A percentile compares a stretch with the other conserved stretches of the same genome.
These are phyloP conservation scores for Pharus latifolius DNA, from an alignment of 176 grass and related monocot genomes.

Conservation along the genomic window DNA sequence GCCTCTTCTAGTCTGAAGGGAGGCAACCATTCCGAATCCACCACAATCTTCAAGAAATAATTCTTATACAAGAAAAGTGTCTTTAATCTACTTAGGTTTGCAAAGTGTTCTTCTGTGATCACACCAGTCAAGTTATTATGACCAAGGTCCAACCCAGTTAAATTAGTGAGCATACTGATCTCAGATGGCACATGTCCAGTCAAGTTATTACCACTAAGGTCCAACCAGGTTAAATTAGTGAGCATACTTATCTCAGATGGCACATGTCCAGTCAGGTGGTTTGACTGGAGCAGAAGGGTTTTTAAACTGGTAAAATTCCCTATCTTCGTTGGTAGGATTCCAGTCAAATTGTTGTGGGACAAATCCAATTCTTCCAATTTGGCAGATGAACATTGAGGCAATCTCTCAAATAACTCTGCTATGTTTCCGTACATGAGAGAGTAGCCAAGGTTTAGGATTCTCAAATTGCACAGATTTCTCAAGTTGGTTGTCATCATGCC, in stretches of 20 bases:
- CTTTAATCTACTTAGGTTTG: background rate
- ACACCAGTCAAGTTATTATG: background rate
- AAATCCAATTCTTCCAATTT: background rate
- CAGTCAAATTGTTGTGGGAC: background rate
- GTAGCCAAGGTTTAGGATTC: background rate
- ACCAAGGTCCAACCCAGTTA: background rate
- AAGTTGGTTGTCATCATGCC: background rate
- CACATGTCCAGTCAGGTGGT: too few species aligned
- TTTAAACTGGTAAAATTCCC: background rate
- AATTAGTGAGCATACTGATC: too few species aligned
- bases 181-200: background rate
- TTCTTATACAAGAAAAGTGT: background rate
- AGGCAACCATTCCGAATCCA: background rate
- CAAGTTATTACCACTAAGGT: slow-evolving; percentile 3
- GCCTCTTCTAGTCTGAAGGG: background rate
- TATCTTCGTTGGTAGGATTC: background rate
- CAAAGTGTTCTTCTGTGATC: slow-evolving; percentile 10
- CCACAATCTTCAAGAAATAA: background rate
- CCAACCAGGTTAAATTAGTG: too few species aligned
- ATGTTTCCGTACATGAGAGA: slow-evolving; percentile 7
- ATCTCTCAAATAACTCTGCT: background rate
- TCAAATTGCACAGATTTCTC: background rate
- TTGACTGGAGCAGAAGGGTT: background rate
- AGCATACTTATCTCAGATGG: too few species aligned
- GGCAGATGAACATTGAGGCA: background rate